Evolutionary conservation across 2,329 filamentous ascomycete species (phyloP).

Genomic region (Pseudocercospora fijiensis): DNA sequence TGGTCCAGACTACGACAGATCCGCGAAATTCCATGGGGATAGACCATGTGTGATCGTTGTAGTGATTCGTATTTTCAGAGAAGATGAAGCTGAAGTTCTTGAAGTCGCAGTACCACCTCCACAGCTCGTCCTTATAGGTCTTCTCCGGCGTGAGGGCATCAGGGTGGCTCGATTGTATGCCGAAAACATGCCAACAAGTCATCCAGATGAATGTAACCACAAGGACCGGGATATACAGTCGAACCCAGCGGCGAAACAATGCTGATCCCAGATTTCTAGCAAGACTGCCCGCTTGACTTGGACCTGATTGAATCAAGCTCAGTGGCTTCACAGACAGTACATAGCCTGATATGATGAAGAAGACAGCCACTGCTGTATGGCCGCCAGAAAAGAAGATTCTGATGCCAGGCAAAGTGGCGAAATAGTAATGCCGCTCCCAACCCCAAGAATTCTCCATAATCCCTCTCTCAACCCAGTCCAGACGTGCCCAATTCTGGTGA

Average conservation of each 20-base stretch:
- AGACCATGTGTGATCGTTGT: constrained; percentile 62
- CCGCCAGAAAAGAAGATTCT: constrained; percentile 61
- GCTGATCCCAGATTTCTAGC: constrained; percentile 48
- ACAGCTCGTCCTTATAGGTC: constrained; percentile 14
- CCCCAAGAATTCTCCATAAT: constrained; percentile 57
- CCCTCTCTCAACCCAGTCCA: constrained; percentile 37
- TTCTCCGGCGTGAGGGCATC: constrained; percentile 24
- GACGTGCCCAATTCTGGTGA: constrained; percentile 57
- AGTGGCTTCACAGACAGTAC: constrained; percentile 51
- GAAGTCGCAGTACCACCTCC: constrained; percentile 33
- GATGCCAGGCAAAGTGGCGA: constrained; percentile 57
- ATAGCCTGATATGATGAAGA: constrained; percentile 55
- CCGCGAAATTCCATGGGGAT: constrained; percentile 64
- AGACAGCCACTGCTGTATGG: constrained; percentile 56
- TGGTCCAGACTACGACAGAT: constrained; percentile 62
- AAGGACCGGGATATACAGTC: constrained; percentile 54
- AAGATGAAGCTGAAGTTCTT: constrained; percentile 70
- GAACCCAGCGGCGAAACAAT: constrained; percentile 52
- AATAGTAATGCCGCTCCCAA: constrained; percentile 49
- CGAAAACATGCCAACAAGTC: constrained; percentile 55
- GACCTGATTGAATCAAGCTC: constrained; percentile 34
- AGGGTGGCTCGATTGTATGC: constrained; percentile 46
- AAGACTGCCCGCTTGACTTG: constrained; percentile 25
- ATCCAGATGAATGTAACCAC: constrained; percentile 56
- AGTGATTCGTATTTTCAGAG: constrained; percentile 49